Base-by-base conservation (phyloP, 2,329 filamentous ascomycete species). In the Juglanconis sp. region DNA sequence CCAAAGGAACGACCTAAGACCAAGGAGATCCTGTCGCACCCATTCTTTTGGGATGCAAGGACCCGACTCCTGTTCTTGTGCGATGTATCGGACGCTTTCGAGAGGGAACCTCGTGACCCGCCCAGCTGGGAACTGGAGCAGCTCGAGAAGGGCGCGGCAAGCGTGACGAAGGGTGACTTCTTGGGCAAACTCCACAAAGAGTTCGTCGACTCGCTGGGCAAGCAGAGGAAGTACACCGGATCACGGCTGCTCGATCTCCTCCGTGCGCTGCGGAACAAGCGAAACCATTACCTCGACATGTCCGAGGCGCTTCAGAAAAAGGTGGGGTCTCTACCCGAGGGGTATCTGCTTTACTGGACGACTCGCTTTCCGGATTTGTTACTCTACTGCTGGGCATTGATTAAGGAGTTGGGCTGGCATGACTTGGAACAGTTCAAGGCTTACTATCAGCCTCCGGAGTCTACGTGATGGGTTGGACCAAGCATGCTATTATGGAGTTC, bases 201-300 rank as follows among this genome's bases (percentile, higher is more conserved):
- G 36, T 98, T 98, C 72, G 88, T 96, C 63, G 91, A 96, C 44
- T 94, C 89, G 2, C 81, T 98, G 6, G 93, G 92, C 61, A 96
- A 96, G 76, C 94, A 98, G 76, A 86, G 94, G 69, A 97, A 96
- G 75, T 99, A 99, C 75, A 95, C 90, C 0, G 93, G 93, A 0
- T 83, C 85, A 1, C 85, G 87, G 51, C 84, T 99, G 71, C 77
- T 99, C 57, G 95, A 99, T 74, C 80, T 99, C 30, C 77, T 99
- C 24, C 85, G 95, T 1, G 95, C 94, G 1, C 78, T 99, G 59
- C 83, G 95, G 31, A 99, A 99, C 76, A 99, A 99, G 83, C 91
- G 90, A 68, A 96, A 98, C 65, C 95, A 99, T 71, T 99, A 97
- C 72, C 93, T 96, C 70, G 95, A 99, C 72, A 94, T 99, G 91